phyloP scores from a whole-genome alignment of 1,284 basidiomycete species.

The Vanrija sp. region DNA sequence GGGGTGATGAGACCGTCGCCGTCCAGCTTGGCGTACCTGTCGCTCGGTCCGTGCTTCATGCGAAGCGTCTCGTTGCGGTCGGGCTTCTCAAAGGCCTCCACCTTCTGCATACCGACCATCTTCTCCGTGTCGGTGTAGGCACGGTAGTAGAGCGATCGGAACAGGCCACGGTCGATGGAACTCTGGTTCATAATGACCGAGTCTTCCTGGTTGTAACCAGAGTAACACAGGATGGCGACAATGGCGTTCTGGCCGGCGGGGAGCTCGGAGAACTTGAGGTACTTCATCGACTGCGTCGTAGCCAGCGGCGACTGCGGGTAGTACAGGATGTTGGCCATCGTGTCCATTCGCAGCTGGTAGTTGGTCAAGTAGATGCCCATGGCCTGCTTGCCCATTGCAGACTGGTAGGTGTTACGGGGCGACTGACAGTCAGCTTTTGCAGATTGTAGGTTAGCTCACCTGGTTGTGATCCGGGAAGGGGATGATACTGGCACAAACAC shows the following conservation, averaged over 20 bases:
- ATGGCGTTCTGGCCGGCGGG: constrained; percentile 98
- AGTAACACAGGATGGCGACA: constrained; percentile 97
- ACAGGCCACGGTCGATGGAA: constrained; percentile 94
- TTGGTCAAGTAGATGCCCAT: constrained; percentile 99
- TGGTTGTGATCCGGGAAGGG: constrained; percentile 99
- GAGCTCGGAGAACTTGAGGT: constrained; percentile 93
- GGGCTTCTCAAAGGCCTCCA: constrained; percentile 98
- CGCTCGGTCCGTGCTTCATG: constrained; percentile 87
- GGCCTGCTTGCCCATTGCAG: constrained; percentile 99
- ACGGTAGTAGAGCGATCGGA: constrained; percentile 97
- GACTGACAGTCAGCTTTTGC: constrained; percentile 56
- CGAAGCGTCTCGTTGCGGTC: constrained; percentile 86
- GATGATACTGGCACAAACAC: constrained; percentile 97
- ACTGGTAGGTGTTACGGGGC: constrained; percentile 98
- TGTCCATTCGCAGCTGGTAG: constrained; percentile 95
- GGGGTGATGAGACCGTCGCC: constrained; percentile 93
- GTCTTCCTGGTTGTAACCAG: constrained; percentile 99
- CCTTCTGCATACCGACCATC: constrained; percentile 84
- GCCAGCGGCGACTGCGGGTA: constrained; percentile 99
- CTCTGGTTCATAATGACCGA: constrained; percentile 99
- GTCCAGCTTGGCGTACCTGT: constrained; percentile 89
- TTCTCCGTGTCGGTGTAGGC: constrained; percentile 98
- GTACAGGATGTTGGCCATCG: constrained; percentile 97
- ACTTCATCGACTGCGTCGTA: constrained; percentile 98
- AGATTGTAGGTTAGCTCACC: constrained; percentile 53